A percentile compares a stretch with the other conserved stretches of the same genome.
phyloP scores from a whole-genome alignment of 768 basidiomycete genomes.

The Auriscalpium orientale region DNA sequence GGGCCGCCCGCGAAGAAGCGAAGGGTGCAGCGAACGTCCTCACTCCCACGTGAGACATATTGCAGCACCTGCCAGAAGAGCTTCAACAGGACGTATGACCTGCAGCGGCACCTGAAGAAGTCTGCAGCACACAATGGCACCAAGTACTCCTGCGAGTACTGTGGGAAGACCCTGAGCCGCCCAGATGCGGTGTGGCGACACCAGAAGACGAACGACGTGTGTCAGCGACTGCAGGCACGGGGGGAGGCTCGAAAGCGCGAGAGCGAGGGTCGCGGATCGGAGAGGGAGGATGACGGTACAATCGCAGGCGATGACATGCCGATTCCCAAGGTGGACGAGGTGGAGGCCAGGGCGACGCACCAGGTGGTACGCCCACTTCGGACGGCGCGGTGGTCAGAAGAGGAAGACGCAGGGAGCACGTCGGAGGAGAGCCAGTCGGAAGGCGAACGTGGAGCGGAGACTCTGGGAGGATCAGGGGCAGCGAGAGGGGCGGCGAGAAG shows the following conservation, averaged over 20 bases:
- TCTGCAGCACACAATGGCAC: background rate
- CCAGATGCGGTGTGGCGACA: background rate
- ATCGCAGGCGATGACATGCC: background rate
- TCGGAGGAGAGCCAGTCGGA: no score
- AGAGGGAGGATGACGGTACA: background rate
- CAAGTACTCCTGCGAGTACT: background rate
- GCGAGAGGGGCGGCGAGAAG: no score
- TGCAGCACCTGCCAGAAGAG: no score
- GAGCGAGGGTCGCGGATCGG: background rate
- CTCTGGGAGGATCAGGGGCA: no score
- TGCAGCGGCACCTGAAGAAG: background rate
- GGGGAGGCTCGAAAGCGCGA: background rate
- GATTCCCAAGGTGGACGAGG: background rate
- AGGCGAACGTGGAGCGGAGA: no score
- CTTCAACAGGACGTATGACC: background rate
- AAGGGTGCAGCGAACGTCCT: background rate
- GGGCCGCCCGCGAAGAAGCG: background rate
- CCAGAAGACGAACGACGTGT: background rate
- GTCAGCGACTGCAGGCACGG: background rate
- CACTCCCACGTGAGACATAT: background rate
- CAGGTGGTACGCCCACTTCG: no score
- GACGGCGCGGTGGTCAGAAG: no score
- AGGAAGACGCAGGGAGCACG: no score
- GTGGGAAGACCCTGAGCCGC: background rate
- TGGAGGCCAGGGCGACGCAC: background rate